Percentiles rank a stretch among this genome's conserved stretches.
phyloP scores from a whole-genome alignment of 768 basidiomycete genomes.

The Tephrocybe sp. region DNA sequence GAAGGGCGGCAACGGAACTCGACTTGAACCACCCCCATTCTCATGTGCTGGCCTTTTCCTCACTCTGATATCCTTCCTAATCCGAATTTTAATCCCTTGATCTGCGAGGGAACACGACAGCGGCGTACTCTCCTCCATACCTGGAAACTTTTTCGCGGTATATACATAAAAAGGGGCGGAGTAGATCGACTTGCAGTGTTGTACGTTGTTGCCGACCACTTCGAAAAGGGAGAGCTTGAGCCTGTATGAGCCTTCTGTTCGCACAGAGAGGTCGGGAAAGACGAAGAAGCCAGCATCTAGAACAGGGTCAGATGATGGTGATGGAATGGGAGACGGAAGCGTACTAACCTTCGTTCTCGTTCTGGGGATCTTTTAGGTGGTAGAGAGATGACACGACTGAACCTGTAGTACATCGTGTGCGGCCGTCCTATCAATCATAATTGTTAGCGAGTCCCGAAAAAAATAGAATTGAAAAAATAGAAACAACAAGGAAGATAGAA shows the following conservation, averaged over 20 bases:
- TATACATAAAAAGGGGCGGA: constrained; percentile 92
- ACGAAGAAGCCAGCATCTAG: constrained; percentile 92
- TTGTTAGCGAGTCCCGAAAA: background rate
- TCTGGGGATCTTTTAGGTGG: constrained; percentile 75
- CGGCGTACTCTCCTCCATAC: constrained; percentile 92
- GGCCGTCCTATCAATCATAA: constrained; percentile 59
- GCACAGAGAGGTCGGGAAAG: constrained; percentile 90
- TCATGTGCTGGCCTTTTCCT: constrained; percentile 61
- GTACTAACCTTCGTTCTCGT: constrained; percentile 42
- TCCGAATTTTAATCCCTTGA: constrained; percentile 93
- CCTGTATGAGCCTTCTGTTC: constrained; percentile 89
- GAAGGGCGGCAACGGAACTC: constrained; percentile 23
- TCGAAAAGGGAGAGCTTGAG: constrained; percentile 76
- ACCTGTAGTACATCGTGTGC: constrained; percentile 89
- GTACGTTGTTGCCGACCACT: constrained; percentile 84
- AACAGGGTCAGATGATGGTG: constrained; percentile 18
- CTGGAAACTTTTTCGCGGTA: constrained; percentile 94
- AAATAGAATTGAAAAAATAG: background rate
- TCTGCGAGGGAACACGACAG: constrained; percentile 90
- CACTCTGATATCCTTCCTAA: constrained; percentile 86
- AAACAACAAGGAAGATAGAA: background rate
- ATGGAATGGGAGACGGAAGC: background rate
- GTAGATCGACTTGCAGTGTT: constrained; percentile 87
- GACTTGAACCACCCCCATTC: constrained; percentile 38
- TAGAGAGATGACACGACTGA: constrained; percentile 88